Percentiles rank a stretch among this genome's conserved stretches.
Conservation (phyloP, 2,329 filamentous ascomycete genomes). For the Davidsoniella neocaledoniae region DNA sequence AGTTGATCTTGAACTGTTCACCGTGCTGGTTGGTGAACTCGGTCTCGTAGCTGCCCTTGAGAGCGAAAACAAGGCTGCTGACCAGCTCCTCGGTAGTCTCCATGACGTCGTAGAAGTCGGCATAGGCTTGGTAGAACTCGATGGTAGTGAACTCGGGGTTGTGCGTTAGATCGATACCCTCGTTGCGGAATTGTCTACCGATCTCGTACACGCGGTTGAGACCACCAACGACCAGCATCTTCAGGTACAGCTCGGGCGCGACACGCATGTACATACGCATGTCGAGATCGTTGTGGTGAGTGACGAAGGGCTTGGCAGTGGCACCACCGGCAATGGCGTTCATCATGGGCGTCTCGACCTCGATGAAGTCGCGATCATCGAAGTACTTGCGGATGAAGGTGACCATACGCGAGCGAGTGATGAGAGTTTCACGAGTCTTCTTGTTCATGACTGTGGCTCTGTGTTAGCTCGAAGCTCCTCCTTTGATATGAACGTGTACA, state of each 20-base stretch:
- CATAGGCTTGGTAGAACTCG: slow-evolving; percentile 93
- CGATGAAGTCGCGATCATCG: slow-evolving; percentile 71
- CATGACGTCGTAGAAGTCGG: slow-evolving; percentile 84
- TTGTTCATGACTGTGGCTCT: slow-evolving; percentile 61
- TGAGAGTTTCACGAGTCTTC: slow-evolving; percentile 62
- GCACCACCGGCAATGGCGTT: slow-evolving; percentile 90
- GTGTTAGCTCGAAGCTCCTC: neutral
- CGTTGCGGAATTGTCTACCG: slow-evolving; percentile 89
- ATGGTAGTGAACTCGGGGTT: slow-evolving; percentile 93
- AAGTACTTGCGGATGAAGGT: slow-evolving; percentile 80
- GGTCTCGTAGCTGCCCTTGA: slow-evolving; percentile 74
- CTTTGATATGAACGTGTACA: no score
- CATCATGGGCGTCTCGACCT: slow-evolving; percentile 97
- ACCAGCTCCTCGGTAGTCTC: slow-evolving; percentile 85
- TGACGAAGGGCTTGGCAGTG: slow-evolving; percentile 82
- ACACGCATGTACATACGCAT: slow-evolving; percentile 92
- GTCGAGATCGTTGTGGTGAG: slow-evolving; percentile 88
- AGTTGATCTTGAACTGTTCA: slow-evolving; percentile 82
- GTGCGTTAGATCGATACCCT: slow-evolving; percentile 58
- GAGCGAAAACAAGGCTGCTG: slow-evolving; percentile 69
- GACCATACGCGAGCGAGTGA: slow-evolving; percentile 65
- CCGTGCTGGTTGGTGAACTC: slow-evolving; percentile 74
- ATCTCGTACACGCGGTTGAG: slow-evolving; percentile 92
- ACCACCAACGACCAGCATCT: slow-evolving; percentile 89
- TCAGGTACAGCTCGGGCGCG: slow-evolving; percentile 89